Evolutionary conservation across 768 basidiomycete genomes (phyloP), one percentile per base, ranked within the genome.

Genomic region (Trametes punicea): DNA sequence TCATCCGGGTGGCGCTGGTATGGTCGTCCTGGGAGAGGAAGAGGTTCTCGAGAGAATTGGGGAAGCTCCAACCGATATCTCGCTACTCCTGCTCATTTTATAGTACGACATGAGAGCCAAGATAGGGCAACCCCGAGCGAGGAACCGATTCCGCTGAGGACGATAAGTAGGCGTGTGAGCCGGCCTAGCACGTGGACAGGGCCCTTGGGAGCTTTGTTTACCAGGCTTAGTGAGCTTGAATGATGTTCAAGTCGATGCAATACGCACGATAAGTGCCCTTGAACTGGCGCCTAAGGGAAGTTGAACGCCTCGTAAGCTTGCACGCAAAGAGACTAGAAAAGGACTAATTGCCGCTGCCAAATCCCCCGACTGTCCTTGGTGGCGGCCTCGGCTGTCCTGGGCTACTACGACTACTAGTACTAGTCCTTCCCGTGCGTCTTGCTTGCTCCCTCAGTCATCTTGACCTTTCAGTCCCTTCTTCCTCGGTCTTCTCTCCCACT

Each of bases 51-150:
- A 15, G 44, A 36, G 25, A 15, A 25, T 23, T 54, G 53, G 53
- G 36, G 20, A 13, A 5, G 11, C 25, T 54, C 53, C 44, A 54
- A 33, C 34, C 26, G 33, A 33, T 46, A 54, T 54, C 53, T 42
- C 23, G 33, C 25, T 26, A 13, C 42, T 6, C 42, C 21, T 25
- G 11, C 15, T 15, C 25, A 11, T 25, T 44, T 44, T 44, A 44
- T 44, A 25, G 23, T 3, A 11, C 9, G 25, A 44, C 15, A 44
- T 15, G 23, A 26, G 42, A 44, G 25, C 42, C 42, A 44, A 44
- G 42, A 44, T 44, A 44, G 42, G 42, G 42, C 42, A 18, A 26
- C 11, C 10, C 25, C 25, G 42, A 44, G 3, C 13, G 9, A 21
- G 13, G 23, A 26, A 44, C 23, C 42, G 42, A 27, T 11, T 26